Percentiles rank a stretch among this genome's conserved stretches.
Evolutionary conservation across 2,329 filamentous ascomycete genomes (phyloP).

Genomic region (Diplodia seriata): DNA sequence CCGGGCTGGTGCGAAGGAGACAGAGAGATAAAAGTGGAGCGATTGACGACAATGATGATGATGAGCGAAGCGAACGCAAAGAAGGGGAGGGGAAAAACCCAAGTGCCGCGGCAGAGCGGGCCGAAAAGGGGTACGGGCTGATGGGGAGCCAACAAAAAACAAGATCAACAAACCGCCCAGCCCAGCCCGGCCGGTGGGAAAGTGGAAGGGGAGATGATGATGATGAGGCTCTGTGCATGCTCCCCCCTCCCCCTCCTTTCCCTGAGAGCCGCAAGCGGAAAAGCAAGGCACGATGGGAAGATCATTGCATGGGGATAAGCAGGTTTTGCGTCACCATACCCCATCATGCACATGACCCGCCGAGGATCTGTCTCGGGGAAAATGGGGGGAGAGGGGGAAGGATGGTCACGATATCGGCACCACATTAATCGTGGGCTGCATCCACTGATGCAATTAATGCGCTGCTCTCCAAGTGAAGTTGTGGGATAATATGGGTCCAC

Average conservation of each 20-base stretch:
- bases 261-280: slow-evolving; percentile 1
- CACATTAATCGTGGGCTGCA: not conserved
- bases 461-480: not conserved
- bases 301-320: not conserved
- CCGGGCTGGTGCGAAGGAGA: not conserved
- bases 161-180: not conserved
- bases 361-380: not conserved
- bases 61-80: not conserved
- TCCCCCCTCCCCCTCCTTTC: not conserved
- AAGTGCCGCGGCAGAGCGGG: not conserved
- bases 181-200: not conserved
- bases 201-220: not conserved
- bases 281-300: not conserved
- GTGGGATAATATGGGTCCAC: not conserved
- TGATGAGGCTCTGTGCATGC: slow-evolving; percentile 1
- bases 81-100: not conserved
- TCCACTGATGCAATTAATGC: not conserved
- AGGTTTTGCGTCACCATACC: slow-evolving; percentile 22
- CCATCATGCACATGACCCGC: not conserved
- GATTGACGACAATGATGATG: not conserved
- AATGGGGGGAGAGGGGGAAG: not conserved
- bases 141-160: not conserved
- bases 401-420: not conserved
- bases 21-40: not conserved
- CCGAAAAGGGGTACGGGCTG: slow-evolving; percentile 1